A percentile compares a stretch with the other conserved stretches of the same genome.
These are phyloP conservation scores for Kwoniella dejecticola DNA, from an alignment of 768 basidiomycete genomes.

Conservation along the genomic window DNA sequence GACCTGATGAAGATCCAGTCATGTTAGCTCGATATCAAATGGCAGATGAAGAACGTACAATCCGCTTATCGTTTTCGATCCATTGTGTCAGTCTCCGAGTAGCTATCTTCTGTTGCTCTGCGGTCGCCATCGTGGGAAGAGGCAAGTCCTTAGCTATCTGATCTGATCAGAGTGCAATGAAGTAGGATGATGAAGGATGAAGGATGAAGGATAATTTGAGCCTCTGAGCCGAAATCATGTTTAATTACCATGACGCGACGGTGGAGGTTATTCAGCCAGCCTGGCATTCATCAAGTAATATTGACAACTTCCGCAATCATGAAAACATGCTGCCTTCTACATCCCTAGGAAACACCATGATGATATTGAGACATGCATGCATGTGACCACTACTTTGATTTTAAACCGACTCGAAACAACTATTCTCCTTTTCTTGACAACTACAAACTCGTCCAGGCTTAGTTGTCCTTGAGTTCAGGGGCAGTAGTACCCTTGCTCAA, in stretches of 20 bases:
- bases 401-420: neutral
- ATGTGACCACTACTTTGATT: slow-evolving; percentile 5
- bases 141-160: too few species aligned
- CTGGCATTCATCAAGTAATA: too few species aligned
- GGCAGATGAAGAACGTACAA: slow-evolving; percentile 28
- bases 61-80: slow-evolving; percentile 40
- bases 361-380: slow-evolving; percentile 8
- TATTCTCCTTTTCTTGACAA: too few species aligned
- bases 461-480: slow-evolving; percentile 59
- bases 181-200: too few species aligned
- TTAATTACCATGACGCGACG: neutral
- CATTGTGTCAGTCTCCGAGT: slow-evolving; percentile 36
- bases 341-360: too few species aligned
- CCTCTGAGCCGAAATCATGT: too few species aligned
- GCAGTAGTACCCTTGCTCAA: slow-evolving; percentile 73
- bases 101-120: slow-evolving; percentile 30
- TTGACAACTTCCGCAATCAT: too few species aligned
- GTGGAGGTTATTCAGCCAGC: slow-evolving; percentile 5
- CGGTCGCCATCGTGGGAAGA: slow-evolving; percentile 13
- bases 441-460: too few species aligned
- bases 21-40: neutral
- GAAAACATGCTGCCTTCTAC: too few species aligned
- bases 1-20: slow-evolving; percentile 24
- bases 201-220: too few species aligned
- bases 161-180: too few species aligned